These are phyloP conservation scores for Candida ovalis DNA, from an alignment of 805 yeast genomes.

Conservation along the genomic window DNA sequence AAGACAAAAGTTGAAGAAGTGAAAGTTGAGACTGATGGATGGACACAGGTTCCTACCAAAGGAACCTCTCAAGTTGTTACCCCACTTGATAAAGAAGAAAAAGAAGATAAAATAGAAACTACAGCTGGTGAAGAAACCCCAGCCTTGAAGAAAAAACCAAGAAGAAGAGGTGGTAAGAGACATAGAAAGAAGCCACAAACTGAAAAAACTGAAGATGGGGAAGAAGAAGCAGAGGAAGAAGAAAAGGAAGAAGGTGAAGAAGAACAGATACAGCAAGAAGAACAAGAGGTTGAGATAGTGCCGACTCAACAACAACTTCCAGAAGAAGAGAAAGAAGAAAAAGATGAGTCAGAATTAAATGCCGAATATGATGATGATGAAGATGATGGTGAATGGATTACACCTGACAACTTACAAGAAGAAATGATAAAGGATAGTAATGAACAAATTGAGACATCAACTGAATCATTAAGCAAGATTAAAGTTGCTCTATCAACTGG, in stretches of 20 bases:
- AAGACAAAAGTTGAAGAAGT: conserved; percentile 4
- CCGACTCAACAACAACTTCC: background rate
- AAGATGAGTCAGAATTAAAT: conserved; percentile 20
- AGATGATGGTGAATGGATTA: conserved; percentile 89
- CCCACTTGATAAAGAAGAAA: conserved; percentile 9
- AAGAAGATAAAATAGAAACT: background rate
- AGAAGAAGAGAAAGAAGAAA: conserved; percentile 10
- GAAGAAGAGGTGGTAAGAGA: conserved; percentile 64
- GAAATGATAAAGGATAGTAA: conserved; percentile 66
- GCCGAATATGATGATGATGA: conserved; percentile 64
- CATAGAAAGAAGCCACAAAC: conserved; percentile 47
- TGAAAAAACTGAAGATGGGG: conserved; percentile 3
- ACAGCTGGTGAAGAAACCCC: conserved; percentile 2
- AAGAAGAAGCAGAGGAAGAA: conserved; percentile 6
- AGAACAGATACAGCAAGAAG: conserved; percentile 9
- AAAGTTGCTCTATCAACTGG: conserved; percentile 88
- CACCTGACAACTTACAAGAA: conserved; percentile 76
- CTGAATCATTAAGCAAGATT: conserved; percentile 28
- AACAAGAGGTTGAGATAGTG: conserved; percentile 5
- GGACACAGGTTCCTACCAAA: conserved; percentile 14
- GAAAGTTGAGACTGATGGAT: conserved; percentile 4
- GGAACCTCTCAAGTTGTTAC: background rate
- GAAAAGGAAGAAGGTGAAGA: conserved; percentile 2
- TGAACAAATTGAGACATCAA: conserved; percentile 46
- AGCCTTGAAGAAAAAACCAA: conserved; percentile 34